These are phyloP conservation scores for Septoria petroselini DNA, from an alignment of 2,329 filamentous ascomycete species.

Conservation along the genomic window DNA sequence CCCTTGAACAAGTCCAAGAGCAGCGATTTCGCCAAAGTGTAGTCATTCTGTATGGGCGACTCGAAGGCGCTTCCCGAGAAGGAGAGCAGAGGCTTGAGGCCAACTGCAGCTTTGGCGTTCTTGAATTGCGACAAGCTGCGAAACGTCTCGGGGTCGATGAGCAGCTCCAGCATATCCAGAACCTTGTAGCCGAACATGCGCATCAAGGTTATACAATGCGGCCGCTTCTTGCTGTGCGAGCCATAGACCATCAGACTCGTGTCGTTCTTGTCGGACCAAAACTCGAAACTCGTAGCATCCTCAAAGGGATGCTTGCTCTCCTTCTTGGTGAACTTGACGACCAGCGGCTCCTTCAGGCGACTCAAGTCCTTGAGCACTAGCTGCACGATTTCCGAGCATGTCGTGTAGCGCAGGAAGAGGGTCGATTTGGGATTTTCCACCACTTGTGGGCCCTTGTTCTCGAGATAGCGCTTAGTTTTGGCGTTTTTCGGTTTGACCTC, in stretches of 20 bases:
- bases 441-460: slow-evolving; percentile 85
- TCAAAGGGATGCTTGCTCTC: slow-evolving; percentile 95
- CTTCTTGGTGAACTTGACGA: slow-evolving; percentile 94
- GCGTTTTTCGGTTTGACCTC: slow-evolving; percentile 62
- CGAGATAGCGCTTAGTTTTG: slow-evolving; percentile 90
- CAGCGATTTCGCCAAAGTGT: slow-evolving; percentile 81
- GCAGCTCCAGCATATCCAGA: slow-evolving; percentile 90
- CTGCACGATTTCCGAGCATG: slow-evolving; percentile 77
- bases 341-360: slow-evolving; percentile 77
- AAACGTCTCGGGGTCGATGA: slow-evolving; percentile 72
- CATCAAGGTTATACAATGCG: slow-evolving; percentile 78
- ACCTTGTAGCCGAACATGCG: slow-evolving; percentile 83
- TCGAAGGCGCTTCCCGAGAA: slow-evolving; percentile 89
- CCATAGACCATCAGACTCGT: slow-evolving; percentile 80
- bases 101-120: slow-evolving; percentile 61
- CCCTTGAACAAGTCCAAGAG: slow-evolving; percentile 90
- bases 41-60: slow-evolving; percentile 72
- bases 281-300: slow-evolving; percentile 81
- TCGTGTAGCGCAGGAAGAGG: slow-evolving; percentile 84
- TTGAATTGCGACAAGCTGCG: slow-evolving; percentile 72
- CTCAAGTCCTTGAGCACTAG: slow-evolving; percentile 82
- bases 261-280: slow-evolving; percentile 96
- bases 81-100: slow-evolving; percentile 83
- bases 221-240: slow-evolving; percentile 88
- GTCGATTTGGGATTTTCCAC: slow-evolving; percentile 87